A percentile compares a stretch with the other conserved stretches of the same genome.
Conservation (phyloP, 2,329 filamentous ascomycete species). For the Alternaria sp. region DNA sequence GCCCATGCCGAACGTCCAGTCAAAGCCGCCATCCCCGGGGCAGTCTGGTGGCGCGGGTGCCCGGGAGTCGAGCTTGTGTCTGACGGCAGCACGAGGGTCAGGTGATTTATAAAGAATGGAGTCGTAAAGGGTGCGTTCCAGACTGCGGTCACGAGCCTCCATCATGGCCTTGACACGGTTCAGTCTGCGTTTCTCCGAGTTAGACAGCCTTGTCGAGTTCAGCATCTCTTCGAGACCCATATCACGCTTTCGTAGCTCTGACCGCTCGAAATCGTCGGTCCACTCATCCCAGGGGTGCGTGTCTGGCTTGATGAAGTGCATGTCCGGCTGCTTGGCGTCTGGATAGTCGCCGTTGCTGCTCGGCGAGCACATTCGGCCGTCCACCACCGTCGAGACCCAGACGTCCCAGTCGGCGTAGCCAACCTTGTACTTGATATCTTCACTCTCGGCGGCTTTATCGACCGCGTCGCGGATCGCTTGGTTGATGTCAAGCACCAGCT, state of each 20-base stretch:
- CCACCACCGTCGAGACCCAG: slow-evolving; percentile 1
- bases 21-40: not conserved
- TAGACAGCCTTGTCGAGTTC: not conserved
- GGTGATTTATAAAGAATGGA: slow-evolving; percentile 1
- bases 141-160: not conserved
- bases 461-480: not conserved
- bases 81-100: not conserved
- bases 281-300: not conserved
- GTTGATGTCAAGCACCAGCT: slow-evolving; percentile 9
- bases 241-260: slow-evolving; percentile 2
- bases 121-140: not conserved
- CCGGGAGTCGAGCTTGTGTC: not conserved
- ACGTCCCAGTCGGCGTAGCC: slow-evolving; percentile 6
- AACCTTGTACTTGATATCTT: slow-evolving; percentile 6
- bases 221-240: not conserved
- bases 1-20: not conserved
- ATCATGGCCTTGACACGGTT: not conserved
- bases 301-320: slow-evolving; percentile 12
- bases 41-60: not conserved
- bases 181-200: not conserved
- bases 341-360: slow-evolving; percentile 9
- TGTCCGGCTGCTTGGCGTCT: not conserved
- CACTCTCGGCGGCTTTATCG: not conserved
- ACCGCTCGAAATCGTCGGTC: not conserved
- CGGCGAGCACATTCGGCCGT: slow-evolving; percentile 6